Conservation (phyloP, 352 stramenopile species). For the Pythium graminicola region DNA sequence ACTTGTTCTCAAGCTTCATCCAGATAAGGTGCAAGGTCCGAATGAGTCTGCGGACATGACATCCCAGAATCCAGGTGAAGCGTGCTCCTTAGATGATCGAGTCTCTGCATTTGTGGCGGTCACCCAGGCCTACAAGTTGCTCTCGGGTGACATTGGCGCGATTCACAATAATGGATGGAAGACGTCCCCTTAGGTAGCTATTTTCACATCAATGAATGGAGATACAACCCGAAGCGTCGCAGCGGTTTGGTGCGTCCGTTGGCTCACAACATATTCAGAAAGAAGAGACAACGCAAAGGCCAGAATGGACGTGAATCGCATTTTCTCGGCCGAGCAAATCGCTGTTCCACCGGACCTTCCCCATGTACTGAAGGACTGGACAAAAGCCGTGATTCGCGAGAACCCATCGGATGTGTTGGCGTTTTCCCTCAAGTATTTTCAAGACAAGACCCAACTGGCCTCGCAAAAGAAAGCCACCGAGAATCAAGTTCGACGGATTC, state of each 20-base stretch:
- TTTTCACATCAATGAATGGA: background rate
- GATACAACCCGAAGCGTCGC: slow-evolving; percentile 1
- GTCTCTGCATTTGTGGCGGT: slow-evolving; percentile 79
- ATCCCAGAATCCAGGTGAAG: slow-evolving; percentile 5
- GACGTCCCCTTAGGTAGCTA: background rate
- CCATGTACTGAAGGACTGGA: slow-evolving; percentile 86
- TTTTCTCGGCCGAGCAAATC: slow-evolving; percentile 91
- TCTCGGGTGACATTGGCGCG: slow-evolving; percentile 41
- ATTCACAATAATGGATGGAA: slow-evolving; percentile 35
- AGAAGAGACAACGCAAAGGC: background rate
- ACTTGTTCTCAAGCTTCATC: slow-evolving; percentile 78
- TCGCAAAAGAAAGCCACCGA: slow-evolving; percentile 61
- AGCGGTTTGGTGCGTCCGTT: background rate
- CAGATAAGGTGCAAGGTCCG: slow-evolving; percentile 51
- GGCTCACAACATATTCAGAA: background rate
- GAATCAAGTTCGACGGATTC: slow-evolving; percentile 57
- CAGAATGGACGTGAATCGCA: slow-evolving; percentile 88
- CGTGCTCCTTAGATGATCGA: slow-evolving; percentile 31
- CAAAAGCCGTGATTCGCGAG: slow-evolving; percentile 83
- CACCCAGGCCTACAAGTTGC: slow-evolving; percentile 72
- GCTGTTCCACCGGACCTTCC: slow-evolving; percentile 82
- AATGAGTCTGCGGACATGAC: background rate
- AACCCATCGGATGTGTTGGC: slow-evolving; percentile 64
- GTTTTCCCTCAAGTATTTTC: slow-evolving; percentile 86
- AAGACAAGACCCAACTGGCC: slow-evolving; percentile 59